Percentiles rank a stretch among this genome's conserved stretches.
Conservation (phyloP, 2,329 filamentous ascomycete species). For the Emydomyces testavorans region DNA sequence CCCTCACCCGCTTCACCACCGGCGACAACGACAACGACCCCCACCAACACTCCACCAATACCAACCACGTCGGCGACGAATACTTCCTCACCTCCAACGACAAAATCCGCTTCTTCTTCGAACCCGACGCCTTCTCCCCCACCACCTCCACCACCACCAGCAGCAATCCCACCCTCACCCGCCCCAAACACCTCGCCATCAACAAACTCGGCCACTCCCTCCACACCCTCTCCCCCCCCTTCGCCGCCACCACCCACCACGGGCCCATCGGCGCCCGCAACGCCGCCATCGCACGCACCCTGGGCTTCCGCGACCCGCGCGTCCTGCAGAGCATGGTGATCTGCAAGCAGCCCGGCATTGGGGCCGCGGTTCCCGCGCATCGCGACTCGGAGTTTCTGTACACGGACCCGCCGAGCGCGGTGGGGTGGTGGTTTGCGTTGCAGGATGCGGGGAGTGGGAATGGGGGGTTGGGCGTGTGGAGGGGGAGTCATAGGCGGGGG, state of each 20-base stretch:
- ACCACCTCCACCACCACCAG: conserved; percentile 56
- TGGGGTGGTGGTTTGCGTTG: conserved; percentile 95
- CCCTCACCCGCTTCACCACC: conserved; percentile 87
- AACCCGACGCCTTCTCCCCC: conserved; percentile 69
- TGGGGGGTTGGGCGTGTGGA: conserved; percentile 77
- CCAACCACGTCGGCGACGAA: conserved; percentile 73
- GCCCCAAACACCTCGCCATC: conserved; percentile 72
- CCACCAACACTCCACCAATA: conserved; percentile 34
- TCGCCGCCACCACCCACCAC: conserved; percentile 47
- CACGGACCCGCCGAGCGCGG: conserved; percentile 74
- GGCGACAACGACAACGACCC: conserved; percentile 53
- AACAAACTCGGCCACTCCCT: conserved; percentile 81
- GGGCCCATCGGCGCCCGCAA: conserved; percentile 34
- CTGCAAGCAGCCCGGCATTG: conserved; percentile 95
- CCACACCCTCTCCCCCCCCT: conserved; percentile 56
- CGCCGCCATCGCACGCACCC: conserved; percentile 53
- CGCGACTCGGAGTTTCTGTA: conserved; percentile 91
- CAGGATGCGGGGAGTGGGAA: conserved; percentile 82
- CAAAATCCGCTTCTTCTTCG: conserved; percentile 94
- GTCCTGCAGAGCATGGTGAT: conserved; percentile 94
- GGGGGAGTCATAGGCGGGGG: conserved; percentile 66
- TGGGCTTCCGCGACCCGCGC: conserved; percentile 66
- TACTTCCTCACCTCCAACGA: conserved; percentile 88
- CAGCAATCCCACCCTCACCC: conserved; percentile 68
- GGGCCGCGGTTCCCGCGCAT: conserved; percentile 78